Base-by-base conservation (phyloP, 768 basidiomycete genomes). In the Kwoniella mangroviensis region DNA sequence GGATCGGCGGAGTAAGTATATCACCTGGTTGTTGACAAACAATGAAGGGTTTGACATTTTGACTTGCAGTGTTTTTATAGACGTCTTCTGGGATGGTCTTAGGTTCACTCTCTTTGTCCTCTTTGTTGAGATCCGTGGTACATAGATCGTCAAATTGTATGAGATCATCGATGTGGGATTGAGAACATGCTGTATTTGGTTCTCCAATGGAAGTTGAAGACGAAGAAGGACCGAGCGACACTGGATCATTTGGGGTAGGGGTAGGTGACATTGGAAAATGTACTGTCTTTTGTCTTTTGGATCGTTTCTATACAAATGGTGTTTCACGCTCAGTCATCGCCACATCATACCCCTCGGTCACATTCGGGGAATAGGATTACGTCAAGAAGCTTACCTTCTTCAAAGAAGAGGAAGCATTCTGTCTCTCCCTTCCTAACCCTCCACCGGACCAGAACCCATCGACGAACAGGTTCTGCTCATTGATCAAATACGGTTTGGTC, bases 401-500 rank as follows among this genome's bases (percentile, higher is more conserved):
- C 56, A 57, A 17, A 49, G 45, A 13, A 15, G 45, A 49, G 12
- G 21, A 42, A n/a, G 11, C 41, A 19, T 42, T 17, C 42, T n/a
- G 13, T 41, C 12, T 43, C 9, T n/a, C 40, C 40, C 41, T 41
- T 42, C 41, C 58, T 42, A 17, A 4, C 3, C 58, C 58, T 26
- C 0, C 15, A 26, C 58, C 58, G 6, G 34, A 6, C 58, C 58
- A 60, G 41, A 42, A 60, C 13, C 7, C 42, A 22, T 21, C 58
- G 21, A 42, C 58, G 22, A 60, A 60, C 2, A 60, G 19, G 17
- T 60, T 60, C 41, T 42, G 34, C 15, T 60, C 58, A 60, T 41
- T 60, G 21, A 60, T 43, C 58, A 41, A 43, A 24, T 60, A 60
- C 0, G 58, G 58, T 43, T 42, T 60, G n/a, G 41, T 60, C 19